A percentile compares a stretch with the other conserved stretches of the same genome.
Evolutionary conservation across 257 asterid species (phyloP).

Genomic region (Petunia secreta): DNA sequence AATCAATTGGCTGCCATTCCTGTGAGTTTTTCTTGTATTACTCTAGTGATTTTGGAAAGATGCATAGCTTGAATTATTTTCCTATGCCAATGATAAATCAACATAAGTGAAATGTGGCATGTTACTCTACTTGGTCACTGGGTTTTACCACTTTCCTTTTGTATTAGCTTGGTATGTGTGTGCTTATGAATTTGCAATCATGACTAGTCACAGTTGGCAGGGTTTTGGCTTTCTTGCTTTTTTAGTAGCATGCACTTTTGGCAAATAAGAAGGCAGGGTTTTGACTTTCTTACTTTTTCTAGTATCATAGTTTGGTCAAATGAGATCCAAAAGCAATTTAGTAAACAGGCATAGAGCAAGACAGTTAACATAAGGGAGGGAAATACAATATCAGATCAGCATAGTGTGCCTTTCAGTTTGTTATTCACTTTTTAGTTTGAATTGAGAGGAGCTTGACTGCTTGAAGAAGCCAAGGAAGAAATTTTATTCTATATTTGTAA

Average conservation of each 20-base stretch:
- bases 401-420: not conserved
- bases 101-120: not conserved
- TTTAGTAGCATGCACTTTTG: not conserved
- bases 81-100: not conserved
- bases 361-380: not conserved
- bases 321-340: not conserved
- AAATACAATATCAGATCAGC: not conserved
- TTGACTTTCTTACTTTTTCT: too few species aligned
- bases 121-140: not conserved
- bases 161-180: not conserved
- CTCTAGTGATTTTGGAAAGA: not conserved
- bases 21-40: conserved; percentile 51
- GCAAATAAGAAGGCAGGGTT: not conserved
- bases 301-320: too few species aligned
- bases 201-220: not conserved
- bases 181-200: not conserved
- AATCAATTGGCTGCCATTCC: conserved; percentile 76
- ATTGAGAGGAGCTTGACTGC: not conserved
- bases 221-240: not conserved
- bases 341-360: not conserved
- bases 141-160: not conserved
- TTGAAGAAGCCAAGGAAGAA: conserved; percentile 1
- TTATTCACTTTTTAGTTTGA: conserved; percentile 5
- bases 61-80: conserved; percentile 9
- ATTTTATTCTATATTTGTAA: not conserved